phyloP scores from a whole-genome alignment of 2,329 filamentous ascomycete species.

The Botrytis elliptica region DNA sequence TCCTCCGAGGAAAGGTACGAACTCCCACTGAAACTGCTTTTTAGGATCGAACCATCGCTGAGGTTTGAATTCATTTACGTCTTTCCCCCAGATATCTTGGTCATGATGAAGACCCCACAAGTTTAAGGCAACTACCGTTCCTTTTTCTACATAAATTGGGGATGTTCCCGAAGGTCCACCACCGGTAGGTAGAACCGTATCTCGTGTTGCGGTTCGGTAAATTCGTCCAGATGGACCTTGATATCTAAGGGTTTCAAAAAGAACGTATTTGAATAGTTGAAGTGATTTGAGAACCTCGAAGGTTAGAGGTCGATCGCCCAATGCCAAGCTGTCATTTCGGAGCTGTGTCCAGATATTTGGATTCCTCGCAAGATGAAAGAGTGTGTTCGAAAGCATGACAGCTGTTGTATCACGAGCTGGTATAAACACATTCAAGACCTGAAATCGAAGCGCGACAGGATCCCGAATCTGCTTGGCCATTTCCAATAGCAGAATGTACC shows the following conservation, averaged over 20 bases:
- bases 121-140: slow-evolving; percentile 28
- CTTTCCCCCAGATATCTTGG: slow-evolving; percentile 38
- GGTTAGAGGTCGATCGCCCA: not conserved
- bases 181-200: slow-evolving; percentile 40
- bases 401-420: slow-evolving; percentile 12
- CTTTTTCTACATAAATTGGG: slow-evolving; percentile 34
- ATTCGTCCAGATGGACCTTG: slow-evolving; percentile 2
- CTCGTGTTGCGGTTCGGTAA: slow-evolving; percentile 41
- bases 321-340: not conserved
- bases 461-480: slow-evolving; percentile 23
- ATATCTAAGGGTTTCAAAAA: slow-evolving; percentile 4
- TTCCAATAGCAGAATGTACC: slow-evolving; percentile 20
- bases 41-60: slow-evolving; percentile 39
- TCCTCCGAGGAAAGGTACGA: slow-evolving; percentile 40
- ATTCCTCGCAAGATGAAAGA: slow-evolving; percentile 15
- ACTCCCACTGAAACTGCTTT: slow-evolving; percentile 36
- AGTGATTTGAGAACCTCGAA: slow-evolving; percentile 15
- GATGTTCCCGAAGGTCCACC: slow-evolving; percentile 35
- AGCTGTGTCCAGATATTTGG: slow-evolving; percentile 14
- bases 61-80: slow-evolving; percentile 39
- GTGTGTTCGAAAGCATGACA: slow-evolving; percentile 10
- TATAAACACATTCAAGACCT: slow-evolving; percentile 13
- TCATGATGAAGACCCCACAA: slow-evolving; percentile 34
- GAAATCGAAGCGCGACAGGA: slow-evolving; percentile 17
- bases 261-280: not conserved